Evolutionary conservation across 164 flowering plant genomes (phyloP).

Genomic region (Amborella trichopoda): DNA sequence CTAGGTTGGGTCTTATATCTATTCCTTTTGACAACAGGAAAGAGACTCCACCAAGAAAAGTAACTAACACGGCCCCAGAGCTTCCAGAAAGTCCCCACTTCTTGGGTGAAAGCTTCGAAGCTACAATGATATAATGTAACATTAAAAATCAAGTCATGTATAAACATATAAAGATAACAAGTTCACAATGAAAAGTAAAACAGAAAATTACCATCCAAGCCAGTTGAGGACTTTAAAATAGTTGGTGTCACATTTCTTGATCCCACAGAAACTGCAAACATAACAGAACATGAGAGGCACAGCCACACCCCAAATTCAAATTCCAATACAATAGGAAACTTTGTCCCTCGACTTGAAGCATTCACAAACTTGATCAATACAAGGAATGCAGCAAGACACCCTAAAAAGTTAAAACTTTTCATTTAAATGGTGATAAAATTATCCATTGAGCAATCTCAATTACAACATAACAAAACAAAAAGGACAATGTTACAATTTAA

Average conservation of each 20-base stretch:
- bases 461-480: too few relatives aligned
- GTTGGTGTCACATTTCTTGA: slow-evolving; percentile 76
- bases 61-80: slow-evolving; percentile 38
- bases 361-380: too few relatives aligned
- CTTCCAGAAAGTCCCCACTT: slow-evolving; percentile 91
- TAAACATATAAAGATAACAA: neutral
- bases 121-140: slow-evolving; percentile 21
- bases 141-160: neutral
- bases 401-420: too few relatives aligned
- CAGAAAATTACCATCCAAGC: slow-evolving; percentile 59
- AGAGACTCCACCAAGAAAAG: slow-evolving; percentile 64
- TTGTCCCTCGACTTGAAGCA: too few relatives aligned
- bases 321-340: too few relatives aligned
- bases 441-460: too few relatives aligned
- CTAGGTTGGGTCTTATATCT: slow-evolving; percentile 79
- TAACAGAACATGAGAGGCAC: too few relatives aligned
- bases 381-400: too few relatives aligned
- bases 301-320: too few relatives aligned
- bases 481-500: too few relatives aligned
- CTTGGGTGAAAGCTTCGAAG: slow-evolving; percentile 74
- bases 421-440: too few relatives aligned
- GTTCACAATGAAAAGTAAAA: too few relatives aligned
- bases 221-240: slow-evolving; percentile 64
- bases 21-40: slow-evolving; percentile 67
- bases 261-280: slow-evolving; percentile 71